Conservation (phyloP, 2,329 filamentous ascomycete genomes). For the Neonectria sp. region DNA sequence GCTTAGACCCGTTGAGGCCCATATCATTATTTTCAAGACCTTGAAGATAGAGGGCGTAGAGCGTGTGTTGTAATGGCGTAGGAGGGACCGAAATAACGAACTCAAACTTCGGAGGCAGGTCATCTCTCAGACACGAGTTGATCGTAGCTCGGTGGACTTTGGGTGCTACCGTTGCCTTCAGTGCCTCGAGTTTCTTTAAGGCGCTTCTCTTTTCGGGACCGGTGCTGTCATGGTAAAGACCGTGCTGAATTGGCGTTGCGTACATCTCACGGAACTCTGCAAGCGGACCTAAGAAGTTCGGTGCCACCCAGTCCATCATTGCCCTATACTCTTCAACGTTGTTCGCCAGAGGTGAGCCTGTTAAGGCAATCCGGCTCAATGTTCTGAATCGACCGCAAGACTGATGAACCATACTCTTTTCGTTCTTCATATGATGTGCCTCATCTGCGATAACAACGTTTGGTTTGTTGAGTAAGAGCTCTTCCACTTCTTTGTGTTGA, state of each 20-base stretch:
- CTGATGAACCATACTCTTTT: constrained; percentile 64
- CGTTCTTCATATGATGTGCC: constrained; percentile 85
- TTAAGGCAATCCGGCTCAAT: constrained; percentile 83
- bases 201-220: constrained; percentile 69
- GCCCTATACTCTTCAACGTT: constrained; percentile 86
- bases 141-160: constrained; percentile 86
- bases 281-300: constrained; percentile 79
- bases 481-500: constrained; percentile 51
- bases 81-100: constrained; percentile 84
- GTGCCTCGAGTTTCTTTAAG: constrained; percentile 76
- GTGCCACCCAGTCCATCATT: constrained; percentile 92
- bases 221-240: constrained; percentile 77
- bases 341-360: constrained; percentile 89
- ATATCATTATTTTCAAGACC: constrained; percentile 26
- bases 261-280: constrained; percentile 80
- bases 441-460: constrained; percentile 88
- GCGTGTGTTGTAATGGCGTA: constrained; percentile 73
- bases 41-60: constrained; percentile 70
- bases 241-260: constrained; percentile 79
- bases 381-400: constrained; percentile 75
- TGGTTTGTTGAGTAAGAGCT: constrained; percentile 71
- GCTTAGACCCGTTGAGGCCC: neutral
- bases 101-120: constrained; percentile 83
- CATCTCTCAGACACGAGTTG: constrained; percentile 71
- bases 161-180: constrained; percentile 80